These are phyloP conservation scores for Fusarium stilboides DNA, from an alignment of 2,329 filamentous ascomycete genomes.

Conservation along the genomic window DNA sequence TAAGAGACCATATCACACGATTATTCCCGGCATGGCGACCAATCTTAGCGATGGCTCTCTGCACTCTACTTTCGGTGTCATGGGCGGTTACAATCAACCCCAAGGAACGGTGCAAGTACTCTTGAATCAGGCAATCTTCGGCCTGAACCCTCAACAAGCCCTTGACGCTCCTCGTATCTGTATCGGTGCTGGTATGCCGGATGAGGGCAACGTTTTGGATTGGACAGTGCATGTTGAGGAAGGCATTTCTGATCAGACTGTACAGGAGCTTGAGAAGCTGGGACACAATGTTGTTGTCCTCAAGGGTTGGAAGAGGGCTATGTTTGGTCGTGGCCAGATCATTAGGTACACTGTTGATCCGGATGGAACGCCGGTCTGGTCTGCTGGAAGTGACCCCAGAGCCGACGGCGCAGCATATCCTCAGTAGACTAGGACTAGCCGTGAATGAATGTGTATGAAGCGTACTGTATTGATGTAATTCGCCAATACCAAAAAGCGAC, in stretches of 20 bases:
- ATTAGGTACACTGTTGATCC: slow-evolving; percentile 82
- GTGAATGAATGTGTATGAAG: too few relatives aligned
- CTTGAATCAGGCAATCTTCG: slow-evolving; percentile 88
- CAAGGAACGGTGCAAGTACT: slow-evolving; percentile 96
- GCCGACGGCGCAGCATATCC: slow-evolving; percentile 83
- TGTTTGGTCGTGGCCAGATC: slow-evolving; percentile 91
- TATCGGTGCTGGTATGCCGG: slow-evolving; percentile 81
- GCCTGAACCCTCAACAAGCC: slow-evolving; percentile 86
- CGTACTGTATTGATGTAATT: too few relatives aligned
- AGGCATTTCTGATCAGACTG: slow-evolving; percentile 78
- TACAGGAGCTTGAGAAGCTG: slow-evolving; percentile 75
- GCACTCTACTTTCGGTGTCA: slow-evolving; percentile 92
- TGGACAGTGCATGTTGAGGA: slow-evolving; percentile 85
- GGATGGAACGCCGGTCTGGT: slow-evolving; percentile 83
- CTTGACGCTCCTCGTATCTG: slow-evolving; percentile 94
- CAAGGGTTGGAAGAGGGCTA: slow-evolving; percentile 72
- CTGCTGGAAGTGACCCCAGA: slow-evolving; percentile 88
- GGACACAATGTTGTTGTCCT: slow-evolving; percentile 83
- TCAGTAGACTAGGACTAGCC: slow-evolving; percentile 41
- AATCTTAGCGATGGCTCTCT: slow-evolving; percentile 80
- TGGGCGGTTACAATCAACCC: slow-evolving; percentile 99
- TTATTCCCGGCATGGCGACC: slow-evolving; percentile 93
- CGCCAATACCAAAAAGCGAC: too few relatives aligned
- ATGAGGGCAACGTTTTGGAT: slow-evolving; percentile 70
- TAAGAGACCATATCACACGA: slow-evolving; percentile 97